Evolutionary conservation across 164 flowering plant species (phyloP).

Genomic region (Hamamelis virginiana): DNA sequence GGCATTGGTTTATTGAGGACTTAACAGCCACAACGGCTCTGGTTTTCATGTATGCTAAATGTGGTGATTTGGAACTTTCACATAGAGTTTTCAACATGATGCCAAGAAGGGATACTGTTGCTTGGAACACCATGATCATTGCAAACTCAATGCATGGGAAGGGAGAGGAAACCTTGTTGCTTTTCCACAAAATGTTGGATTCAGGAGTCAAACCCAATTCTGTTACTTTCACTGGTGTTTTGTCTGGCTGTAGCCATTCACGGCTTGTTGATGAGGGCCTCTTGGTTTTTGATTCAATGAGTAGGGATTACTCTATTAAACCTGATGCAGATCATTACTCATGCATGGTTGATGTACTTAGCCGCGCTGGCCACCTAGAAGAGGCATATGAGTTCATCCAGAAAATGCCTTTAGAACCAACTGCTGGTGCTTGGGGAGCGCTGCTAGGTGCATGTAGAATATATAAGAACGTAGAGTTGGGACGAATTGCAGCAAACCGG

Average conservation of each 20-base stretch:
- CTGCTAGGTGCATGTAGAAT: constrained; percentile 61
- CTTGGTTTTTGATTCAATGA: constrained; percentile 44
- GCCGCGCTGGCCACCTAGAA: constrained; percentile 54
- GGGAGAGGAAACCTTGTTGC: constrained; percentile 43
- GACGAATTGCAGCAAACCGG: constrained; percentile 41
- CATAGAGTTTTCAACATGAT: constrained; percentile 36
- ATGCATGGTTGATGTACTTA: constrained; percentile 56
- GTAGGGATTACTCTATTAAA: constrained; percentile 29
- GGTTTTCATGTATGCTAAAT: constrained; percentile 57
- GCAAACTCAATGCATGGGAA: constrained; percentile 67
- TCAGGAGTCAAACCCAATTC: constrained; percentile 51
- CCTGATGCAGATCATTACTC: constrained; percentile 60
- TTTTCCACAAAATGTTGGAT: constrained; percentile 46
- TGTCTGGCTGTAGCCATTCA: constrained; percentile 63
- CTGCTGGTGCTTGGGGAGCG: constrained; percentile 64
- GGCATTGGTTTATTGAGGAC: constrained; percentile 34
- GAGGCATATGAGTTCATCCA: constrained; percentile 55
- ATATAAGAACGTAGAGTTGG: constrained; percentile 54
- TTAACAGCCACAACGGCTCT: constrained; percentile 43
- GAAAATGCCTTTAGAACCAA: constrained; percentile 54
- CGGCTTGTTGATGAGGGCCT: constrained; percentile 49
- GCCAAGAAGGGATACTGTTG: constrained; percentile 38
- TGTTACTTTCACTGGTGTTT: constrained; percentile 52
- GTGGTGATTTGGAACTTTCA: constrained; percentile 49
- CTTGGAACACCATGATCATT: constrained; percentile 69